Base-by-base conservation (phyloP, 139 green algal genomes). In the Deuterostichococcus epilithicus region DNA sequence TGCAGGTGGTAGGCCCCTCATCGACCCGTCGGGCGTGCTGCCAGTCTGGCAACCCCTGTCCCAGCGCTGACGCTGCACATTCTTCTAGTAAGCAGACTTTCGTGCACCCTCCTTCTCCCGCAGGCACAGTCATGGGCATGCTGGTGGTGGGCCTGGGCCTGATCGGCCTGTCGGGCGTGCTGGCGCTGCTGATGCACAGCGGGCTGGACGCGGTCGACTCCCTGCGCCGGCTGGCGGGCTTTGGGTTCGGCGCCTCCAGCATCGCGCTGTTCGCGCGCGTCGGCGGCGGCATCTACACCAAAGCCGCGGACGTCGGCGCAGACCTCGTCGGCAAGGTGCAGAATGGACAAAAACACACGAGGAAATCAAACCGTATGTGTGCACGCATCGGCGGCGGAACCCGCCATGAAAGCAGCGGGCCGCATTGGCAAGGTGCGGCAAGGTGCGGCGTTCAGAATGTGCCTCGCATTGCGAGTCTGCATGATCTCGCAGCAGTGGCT, bases 231-330 rank as follows among this genome's bases (percentile, higher is more conserved):
- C 68, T 91, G 36, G 74, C 84, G 8, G 89, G 89, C 3, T 93
- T 86, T 74, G 87, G 88, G 4, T 91, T 93, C 65, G 89, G 89
- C n/a, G 89, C 86, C 10, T 87, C 80, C 35, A 89, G 85, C 32
- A 79, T 94, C 33, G 89, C 89, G 20, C 85, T 94, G 10, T 93
- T 94, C 44, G 89, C 83, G 18, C 89, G 86, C 33, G 73, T 94
- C 28, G 89, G 84, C 22, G 89, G 89, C 20, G 89, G 89, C 45
- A 94, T 94, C 68, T 94, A 93, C 83, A 94, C 89, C 36, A 94
- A 94, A 73, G 89, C 89, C 3, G 89, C 89, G 25, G 90, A 94
- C 72, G 91, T 95, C 26, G 91, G 91, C 8, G 91, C 84, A 25
- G 91, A 95, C 77, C 80, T 95, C 45, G 87, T 92, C 2, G 91